Evolutionary conservation across 2,329 filamentous ascomycete genomes (phyloP).

Genomic region (Karstenula rhodostoma): DNA sequence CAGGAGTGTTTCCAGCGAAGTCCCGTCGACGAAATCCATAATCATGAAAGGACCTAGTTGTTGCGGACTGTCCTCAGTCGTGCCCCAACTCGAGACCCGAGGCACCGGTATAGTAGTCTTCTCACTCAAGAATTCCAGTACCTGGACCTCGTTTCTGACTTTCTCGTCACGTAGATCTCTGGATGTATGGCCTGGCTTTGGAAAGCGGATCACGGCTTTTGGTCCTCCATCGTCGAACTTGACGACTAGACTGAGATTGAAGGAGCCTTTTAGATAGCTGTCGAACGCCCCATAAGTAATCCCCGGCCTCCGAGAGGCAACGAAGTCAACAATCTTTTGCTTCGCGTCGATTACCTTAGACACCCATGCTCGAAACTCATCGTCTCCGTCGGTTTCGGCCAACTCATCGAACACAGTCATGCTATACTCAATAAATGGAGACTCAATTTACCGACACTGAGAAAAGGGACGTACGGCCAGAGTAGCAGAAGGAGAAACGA

Average conservation of each 20-base stretch:
- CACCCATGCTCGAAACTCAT: constrained; percentile 29
- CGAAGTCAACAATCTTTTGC: constrained; percentile 30
- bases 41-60: constrained; percentile 37
- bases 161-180: constrained; percentile 27
- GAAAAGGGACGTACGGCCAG: too few species aligned
- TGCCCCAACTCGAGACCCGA: constrained; percentile 27
- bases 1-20: constrained; percentile 24
- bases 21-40: constrained; percentile 32
- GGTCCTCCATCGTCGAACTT: constrained; percentile 26
- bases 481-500: too few species aligned
- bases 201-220: constrained; percentile 31
- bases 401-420: constrained; percentile 35
- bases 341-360: constrained; percentile 31
- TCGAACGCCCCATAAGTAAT: constrained; percentile 23
- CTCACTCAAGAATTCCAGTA: constrained; percentile 26
- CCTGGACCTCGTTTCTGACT: constrained; percentile 27
- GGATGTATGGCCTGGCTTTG: constrained; percentile 28
- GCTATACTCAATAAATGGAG: too few species aligned
- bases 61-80: constrained; percentile 29
- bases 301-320: constrained; percentile 22
- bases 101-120: constrained; percentile 29
- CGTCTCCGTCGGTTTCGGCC: constrained; percentile 31
- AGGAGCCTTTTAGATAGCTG: constrained; percentile 32
- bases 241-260: constrained; percentile 30
- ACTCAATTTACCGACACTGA: too few species aligned